Percentiles rank a stretch among this genome's conserved stretches.
Conservation (phyloP, 1,284 basidiomycete genomes). For the Malassezia brasiliensis region DNA sequence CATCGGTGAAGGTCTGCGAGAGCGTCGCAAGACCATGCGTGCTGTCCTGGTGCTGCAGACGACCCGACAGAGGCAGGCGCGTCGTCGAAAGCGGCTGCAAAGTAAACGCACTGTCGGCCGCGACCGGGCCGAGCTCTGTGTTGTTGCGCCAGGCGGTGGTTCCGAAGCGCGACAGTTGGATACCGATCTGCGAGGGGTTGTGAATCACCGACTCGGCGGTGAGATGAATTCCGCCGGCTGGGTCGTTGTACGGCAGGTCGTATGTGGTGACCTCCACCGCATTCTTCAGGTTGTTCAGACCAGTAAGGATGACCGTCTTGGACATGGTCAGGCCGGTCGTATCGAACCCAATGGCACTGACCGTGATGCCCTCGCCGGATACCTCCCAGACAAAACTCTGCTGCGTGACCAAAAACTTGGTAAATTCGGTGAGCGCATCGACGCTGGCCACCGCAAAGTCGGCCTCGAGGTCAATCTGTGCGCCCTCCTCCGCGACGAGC, state of each 20-base stretch:
- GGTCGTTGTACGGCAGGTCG: conserved; percentile 64
- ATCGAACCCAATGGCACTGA: conserved; percentile 50
- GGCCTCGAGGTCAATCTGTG: conserved; percentile 55
- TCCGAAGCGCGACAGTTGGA: conserved; percentile 58
- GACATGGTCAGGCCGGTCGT: conserved; percentile 56
- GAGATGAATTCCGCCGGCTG: conserved; percentile 64
- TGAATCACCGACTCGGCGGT: conserved; percentile 58
- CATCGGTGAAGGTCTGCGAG: conserved; percentile 63
- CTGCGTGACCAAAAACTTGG: conserved; percentile 58
- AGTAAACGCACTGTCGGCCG: conserved; percentile 54
- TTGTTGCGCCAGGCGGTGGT: conserved; percentile 58
- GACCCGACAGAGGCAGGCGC: conserved; percentile 57
- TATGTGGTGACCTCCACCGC: conserved; percentile 62
- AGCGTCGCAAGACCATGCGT: conserved; percentile 55
- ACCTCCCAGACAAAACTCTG: conserved; percentile 68
- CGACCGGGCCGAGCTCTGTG: conserved; percentile 58
- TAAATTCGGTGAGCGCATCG: conserved; percentile 59
- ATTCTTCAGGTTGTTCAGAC: conserved; percentile 61
- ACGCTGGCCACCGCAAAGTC: conserved; percentile 59
- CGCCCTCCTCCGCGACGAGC: conserved; percentile 57
- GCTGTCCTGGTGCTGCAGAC: conserved; percentile 59
- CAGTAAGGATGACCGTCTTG: conserved; percentile 62
- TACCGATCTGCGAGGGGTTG: conserved; percentile 69
- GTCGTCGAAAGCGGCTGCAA: conserved; percentile 57
- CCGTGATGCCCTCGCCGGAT: conserved; percentile 59